A percentile compares a stretch with the other conserved stretches of the same genome.
These are phyloP conservation scores for Lentinula guzmanii DNA, from an alignment of 768 basidiomycete genomes.

Conservation along the genomic window DNA sequence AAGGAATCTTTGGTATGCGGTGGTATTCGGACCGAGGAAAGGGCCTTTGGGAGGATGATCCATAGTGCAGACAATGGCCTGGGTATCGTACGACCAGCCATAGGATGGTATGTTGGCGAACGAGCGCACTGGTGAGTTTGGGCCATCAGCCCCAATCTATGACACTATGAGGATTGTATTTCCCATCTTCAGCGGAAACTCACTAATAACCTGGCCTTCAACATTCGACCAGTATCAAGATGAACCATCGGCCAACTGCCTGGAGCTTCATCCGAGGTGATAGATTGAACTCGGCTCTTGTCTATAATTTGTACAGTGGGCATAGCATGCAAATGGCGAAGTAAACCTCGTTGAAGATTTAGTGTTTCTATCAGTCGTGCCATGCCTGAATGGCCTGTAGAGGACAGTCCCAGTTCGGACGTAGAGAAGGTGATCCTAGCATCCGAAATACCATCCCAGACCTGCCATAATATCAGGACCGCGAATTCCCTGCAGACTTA, in stretches of 20 bases:
- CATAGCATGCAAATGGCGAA: conserved; percentile 52
- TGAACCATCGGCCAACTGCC: conserved; percentile 78
- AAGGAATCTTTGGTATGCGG: conserved; percentile 91
- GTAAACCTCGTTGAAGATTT: conserved; percentile 83
- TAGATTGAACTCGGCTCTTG: conserved; percentile 67
- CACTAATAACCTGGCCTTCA: conserved; percentile 75
- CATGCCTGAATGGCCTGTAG: conserved; percentile 40
- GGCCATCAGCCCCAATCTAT: conserved; percentile 93
- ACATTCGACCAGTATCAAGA: conserved; percentile 57
- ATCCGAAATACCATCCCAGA: conserved; percentile 90
- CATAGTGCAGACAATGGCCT: conserved; percentile 88
- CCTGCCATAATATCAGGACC: conserved; percentile 31
- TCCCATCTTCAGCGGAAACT: conserved; percentile 16
- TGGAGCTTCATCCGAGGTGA: conserved; percentile 46
- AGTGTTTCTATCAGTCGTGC: conserved; percentile 87
- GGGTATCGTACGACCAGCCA: conserved; percentile 88
- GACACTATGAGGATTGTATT: neutral
- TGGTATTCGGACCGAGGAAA: conserved; percentile 62
- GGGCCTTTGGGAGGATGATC: conserved; percentile 60
- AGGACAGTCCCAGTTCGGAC: conserved; percentile 33
- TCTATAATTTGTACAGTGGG: conserved; percentile 61
- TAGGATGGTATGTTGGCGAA: conserved; percentile 83
- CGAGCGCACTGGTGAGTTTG: conserved; percentile 86
- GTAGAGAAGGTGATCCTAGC: conserved; percentile 71
- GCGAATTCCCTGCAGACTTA: neutral